Percentiles rank a stretch among this genome's conserved stretches.
These are phyloP conservation scores for Flaveria sonorensis DNA, from an alignment of 129 eudicot species.

Conservation along the genomic window DNA sequence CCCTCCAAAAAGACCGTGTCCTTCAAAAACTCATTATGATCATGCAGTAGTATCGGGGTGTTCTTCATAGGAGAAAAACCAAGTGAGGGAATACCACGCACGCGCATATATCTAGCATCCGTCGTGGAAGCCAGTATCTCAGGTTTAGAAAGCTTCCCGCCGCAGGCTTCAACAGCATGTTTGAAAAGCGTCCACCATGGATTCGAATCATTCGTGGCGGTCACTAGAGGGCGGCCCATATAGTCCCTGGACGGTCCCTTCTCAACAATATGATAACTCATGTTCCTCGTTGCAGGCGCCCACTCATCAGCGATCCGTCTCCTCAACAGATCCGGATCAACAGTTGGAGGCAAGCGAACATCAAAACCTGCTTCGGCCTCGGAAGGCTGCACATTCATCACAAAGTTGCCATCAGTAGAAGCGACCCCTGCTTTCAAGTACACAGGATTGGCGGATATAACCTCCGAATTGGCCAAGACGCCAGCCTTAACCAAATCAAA, in stretches of 20 bases:
- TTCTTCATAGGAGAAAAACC: constrained; percentile 97
- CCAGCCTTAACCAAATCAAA: constrained; percentile 88
- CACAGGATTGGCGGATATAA: constrained; percentile 80
- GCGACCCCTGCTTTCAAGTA: constrained; percentile 76
- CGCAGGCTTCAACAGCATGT: constrained; percentile 62
- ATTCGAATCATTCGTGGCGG: constrained; percentile 66
- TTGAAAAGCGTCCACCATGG: constrained; percentile 89
- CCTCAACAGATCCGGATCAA: constrained; percentile 64
- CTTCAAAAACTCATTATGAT: constrained; percentile 76
- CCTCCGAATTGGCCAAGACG: constrained; percentile 60
- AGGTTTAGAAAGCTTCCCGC: constrained; percentile 74
- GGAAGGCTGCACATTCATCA: constrained; percentile 96
- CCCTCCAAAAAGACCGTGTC: constrained; percentile 77
- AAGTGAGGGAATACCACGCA: constrained; percentile 68
- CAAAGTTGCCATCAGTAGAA: constrained; percentile 54
- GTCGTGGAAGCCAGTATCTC: constrained; percentile 87
- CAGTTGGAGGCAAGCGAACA: constrained; percentile 74
- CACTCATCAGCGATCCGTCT: constrained; percentile 76
- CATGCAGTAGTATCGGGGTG: constrained; percentile 89
- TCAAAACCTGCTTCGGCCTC: constrained; percentile 94
- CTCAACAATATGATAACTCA: constrained; percentile 70
- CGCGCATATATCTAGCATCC: constrained; percentile 78
- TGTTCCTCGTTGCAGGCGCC: constrained; percentile 87
- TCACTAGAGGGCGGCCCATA: constrained; percentile 67
- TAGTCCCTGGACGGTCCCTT: constrained; percentile 73